Evolutionary conservation across 306 rosid species (phyloP).

Genomic region (Begonia peltatifolia): DNA sequence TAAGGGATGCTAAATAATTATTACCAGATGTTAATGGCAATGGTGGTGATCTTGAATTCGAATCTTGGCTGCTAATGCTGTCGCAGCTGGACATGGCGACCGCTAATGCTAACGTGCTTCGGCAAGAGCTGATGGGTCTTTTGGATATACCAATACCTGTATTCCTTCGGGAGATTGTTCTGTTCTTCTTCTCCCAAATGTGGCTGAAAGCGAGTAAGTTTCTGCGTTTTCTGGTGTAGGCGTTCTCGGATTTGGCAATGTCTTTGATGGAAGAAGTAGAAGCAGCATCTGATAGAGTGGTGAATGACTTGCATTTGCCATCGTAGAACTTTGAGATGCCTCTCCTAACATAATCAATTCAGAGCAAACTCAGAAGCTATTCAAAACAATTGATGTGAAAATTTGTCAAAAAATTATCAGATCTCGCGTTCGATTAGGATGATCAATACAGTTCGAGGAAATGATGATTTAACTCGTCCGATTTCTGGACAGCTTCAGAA

Average conservation of each 20-base stretch:
- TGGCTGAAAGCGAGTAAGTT: conserved; percentile 31
- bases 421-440: no score
- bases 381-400: no score
- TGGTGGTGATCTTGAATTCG: conserved; percentile 15
- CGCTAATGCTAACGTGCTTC: conserved; percentile 19
- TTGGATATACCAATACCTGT: conserved; percentile 33
- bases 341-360: conserved; percentile 35
- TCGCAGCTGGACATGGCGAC: conserved; percentile 20
- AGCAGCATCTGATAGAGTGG: conserved; percentile 54
- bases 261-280: conserved; percentile 33
- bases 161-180: conserved; percentile 15
- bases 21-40: background rate
- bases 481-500: no score
- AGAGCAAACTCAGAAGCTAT: background rate
- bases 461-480: no score
- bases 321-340: conserved; percentile 75
- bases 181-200: conserved; percentile 26
- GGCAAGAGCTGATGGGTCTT: conserved; percentile 29
- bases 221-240: conserved; percentile 65
- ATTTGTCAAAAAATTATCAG: background rate
- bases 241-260: conserved; percentile 66
- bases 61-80: conserved; percentile 31
- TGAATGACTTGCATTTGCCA: conserved; percentile 92
- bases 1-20: background rate
- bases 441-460: no score